These are phyloP conservation scores for Plantago coronopus DNA, from an alignment of 305 asterid genomes.

Conservation along the genomic window DNA sequence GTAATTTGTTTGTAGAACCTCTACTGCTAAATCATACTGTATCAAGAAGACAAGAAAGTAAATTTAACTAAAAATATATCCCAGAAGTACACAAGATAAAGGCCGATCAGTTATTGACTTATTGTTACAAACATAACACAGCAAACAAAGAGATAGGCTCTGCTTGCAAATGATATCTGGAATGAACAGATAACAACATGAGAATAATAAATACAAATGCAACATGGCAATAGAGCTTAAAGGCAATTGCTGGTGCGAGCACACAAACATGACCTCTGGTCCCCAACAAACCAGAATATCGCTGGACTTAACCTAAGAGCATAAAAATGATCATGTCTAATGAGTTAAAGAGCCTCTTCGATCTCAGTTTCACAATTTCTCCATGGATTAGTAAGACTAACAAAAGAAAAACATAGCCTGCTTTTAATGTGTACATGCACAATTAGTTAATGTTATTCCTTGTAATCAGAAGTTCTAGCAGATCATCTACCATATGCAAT, in stretches of 20 bases:
- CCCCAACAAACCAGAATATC: background rate
- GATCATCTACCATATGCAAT: background rate
- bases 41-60: background rate
- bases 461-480: no score
- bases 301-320: background rate
- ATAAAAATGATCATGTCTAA: background rate
- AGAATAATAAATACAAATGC: background rate
- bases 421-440: no score
- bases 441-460: no score
- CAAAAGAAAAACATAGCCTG: background rate
- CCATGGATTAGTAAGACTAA: background rate
- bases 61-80: no score
- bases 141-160: background rate
- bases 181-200: background rate
- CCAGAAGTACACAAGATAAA: background rate
- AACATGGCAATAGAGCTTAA: no score
- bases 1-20: slow-evolving; percentile 41
- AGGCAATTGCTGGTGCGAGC: background rate
- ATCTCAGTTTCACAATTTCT: background rate
- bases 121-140: background rate
- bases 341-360: background rate
- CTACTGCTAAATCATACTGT: slow-evolving; percentile 31
- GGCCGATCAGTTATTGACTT: background rate
- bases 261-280: background rate
- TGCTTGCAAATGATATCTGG: background rate